Conservation (phyloP, 805 yeast species). For the Candida montana region DNA sequence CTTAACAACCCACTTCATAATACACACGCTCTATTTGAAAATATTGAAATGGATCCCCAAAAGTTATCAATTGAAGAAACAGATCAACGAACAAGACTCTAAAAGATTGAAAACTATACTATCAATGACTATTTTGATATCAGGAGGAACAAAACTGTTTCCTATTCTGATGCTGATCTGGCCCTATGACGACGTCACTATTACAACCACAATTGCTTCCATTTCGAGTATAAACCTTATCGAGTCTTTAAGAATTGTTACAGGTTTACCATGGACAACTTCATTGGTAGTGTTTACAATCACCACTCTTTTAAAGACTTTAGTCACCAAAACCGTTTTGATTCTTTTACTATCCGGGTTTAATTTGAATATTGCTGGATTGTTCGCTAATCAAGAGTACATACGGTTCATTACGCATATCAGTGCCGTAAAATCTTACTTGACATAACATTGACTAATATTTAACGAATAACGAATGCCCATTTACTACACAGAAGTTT, state of each 20-base stretch:
- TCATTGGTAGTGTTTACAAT: constrained; percentile 10
- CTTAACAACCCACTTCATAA: constrained; percentile 32
- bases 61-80: constrained; percentile 10
- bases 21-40: constrained; percentile 27
- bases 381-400: constrained; percentile 30
- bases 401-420: constrained; percentile 1
- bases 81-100: constrained; percentile 7
- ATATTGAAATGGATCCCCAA: constrained; percentile 27
- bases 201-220: constrained; percentile 52
- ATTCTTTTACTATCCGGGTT: constrained; percentile 13
- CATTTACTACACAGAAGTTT: neutral
- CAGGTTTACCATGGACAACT: constrained; percentile 21
- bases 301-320: constrained; percentile 8
- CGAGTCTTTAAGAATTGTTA: constrained; percentile 53
- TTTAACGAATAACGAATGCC: neutral
- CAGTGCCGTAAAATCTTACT: neutral
- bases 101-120: constrained; percentile 36
- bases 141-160: constrained; percentile 75
- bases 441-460: neutral
- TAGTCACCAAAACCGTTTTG: constrained; percentile 14
- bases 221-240: constrained; percentile 58
- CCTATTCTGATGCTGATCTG: constrained; percentile 94
- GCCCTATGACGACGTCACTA: constrained; percentile 86
- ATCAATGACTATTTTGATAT: constrained; percentile 64
- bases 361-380: constrained; percentile 35